phyloP scores from a whole-genome alignment of 148 eudicot genomes.

The Mesembryanthemum crystallinum region DNA sequence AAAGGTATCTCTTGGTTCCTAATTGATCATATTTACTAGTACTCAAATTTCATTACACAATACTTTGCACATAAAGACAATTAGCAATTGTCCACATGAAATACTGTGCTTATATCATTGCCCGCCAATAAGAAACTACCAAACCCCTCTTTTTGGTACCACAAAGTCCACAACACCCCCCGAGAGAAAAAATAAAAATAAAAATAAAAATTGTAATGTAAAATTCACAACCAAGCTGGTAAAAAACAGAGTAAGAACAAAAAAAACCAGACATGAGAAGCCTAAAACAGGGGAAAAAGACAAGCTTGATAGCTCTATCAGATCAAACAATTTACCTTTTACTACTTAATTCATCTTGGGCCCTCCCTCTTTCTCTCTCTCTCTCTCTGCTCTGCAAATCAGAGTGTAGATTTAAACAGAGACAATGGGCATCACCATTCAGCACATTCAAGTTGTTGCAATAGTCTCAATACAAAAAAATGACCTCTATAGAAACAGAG shows the following conservation, averaged over 20 bases:
- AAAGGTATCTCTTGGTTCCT: not conserved
- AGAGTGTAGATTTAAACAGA: not conserved
- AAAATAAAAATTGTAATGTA: too few relatives aligned
- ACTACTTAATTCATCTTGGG: slow-evolving; percentile 16
- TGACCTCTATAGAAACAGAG: slow-evolving; percentile 23
- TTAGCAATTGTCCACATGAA: not conserved
- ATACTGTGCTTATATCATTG: not conserved
- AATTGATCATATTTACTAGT: too few relatives aligned
- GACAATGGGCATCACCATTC: slow-evolving; percentile 3
- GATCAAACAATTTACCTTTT: slow-evolving; percentile 13
- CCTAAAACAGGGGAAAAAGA: slow-evolving; percentile 15
- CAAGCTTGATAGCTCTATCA: slow-evolving; percentile 19
- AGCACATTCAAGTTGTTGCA: not conserved
- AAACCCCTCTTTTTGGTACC: not conserved
- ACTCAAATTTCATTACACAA: not conserved
- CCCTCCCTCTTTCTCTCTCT: slow-evolving; percentile 5
- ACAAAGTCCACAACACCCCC: not conserved
- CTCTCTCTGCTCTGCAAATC: not conserved
- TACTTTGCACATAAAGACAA: not conserved
- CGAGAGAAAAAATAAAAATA: too few relatives aligned
- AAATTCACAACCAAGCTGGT: not conserved
- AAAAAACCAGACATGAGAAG: not conserved
- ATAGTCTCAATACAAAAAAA: slow-evolving; percentile 2
- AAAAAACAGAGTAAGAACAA: slow-evolving; percentile 13
- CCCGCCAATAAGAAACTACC: not conserved